Base-by-base conservation (phyloP, 768 basidiomycete species). In the Suillus discolor region DNA sequence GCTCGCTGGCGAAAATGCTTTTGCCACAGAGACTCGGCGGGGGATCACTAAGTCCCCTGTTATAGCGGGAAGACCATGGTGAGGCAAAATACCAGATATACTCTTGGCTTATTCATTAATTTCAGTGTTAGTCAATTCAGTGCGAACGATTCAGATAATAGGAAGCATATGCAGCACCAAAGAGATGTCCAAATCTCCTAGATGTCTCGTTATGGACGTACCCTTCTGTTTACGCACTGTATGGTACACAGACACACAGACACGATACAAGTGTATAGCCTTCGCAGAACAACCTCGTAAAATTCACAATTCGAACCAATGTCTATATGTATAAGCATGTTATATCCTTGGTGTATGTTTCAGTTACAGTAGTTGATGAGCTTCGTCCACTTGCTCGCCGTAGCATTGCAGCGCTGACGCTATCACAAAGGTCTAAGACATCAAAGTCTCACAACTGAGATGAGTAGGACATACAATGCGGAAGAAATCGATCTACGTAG, bases 1-100 rank as follows among this genome's bases (percentile, higher is more conserved):
- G 11, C 8, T 16, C 64, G 57, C 38, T 68, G 70, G 68, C 23
- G 12, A 0, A 0, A 1, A 1, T 69, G 74, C 51, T 3, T 0
- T 13, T 71, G 74, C 23, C 44, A 62, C 41, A 42, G 18, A 31
- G 59, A 60, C 36, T 38, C 36, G 36, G 36, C 36, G 9, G 36
- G 36, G 23, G 59, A 60, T 7, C 28, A 60, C 28, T 60, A 12
- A 60, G 39, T 59, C 23, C 57, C 38, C 16, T 13, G 15, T 20
- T 25, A 41, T 41, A 28, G 16, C 25, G 18, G 18, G 57, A 5
- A 36, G 57, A 41, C 9, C 6, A 60, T 28, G 59, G 59, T 60
- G 41, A 60, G 59, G 12, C 41, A 11, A 12, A 31, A 20, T 16
- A 16, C 2, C 25, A 25, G 28, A 28, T 42, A 6, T 28, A 59